Conservation (phyloP, 2,329 filamentous ascomycete genomes). For the Phaeomoniella chlamydospora region DNA sequence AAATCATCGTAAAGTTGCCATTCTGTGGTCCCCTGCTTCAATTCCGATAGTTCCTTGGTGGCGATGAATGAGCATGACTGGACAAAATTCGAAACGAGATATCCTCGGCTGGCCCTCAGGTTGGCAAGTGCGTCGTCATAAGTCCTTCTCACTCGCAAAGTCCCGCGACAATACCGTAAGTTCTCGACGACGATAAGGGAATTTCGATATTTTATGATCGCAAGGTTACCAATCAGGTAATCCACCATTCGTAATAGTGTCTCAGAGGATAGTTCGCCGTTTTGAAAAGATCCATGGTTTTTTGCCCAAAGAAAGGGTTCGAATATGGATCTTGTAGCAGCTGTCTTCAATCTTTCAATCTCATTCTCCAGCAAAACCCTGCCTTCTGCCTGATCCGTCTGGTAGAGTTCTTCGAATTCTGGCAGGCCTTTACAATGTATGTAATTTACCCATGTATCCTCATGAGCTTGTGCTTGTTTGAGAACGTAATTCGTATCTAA, state of each 20-base stretch:
- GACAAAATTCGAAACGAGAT: neutral
- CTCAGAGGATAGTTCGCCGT: neutral
- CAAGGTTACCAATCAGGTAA: constrained; percentile 1
- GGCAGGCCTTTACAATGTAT: neutral
- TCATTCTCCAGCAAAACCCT: neutral
- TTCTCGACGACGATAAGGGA: neutral
- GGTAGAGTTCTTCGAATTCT: constrained; percentile 1
- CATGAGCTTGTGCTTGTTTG: too few species aligned
- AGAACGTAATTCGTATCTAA: too few species aligned
- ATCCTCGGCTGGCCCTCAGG: neutral
- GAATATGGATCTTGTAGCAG: neutral
- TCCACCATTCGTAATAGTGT: neutral
- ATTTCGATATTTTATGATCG: neutral
- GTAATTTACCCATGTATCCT: too few species aligned
- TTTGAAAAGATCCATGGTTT: neutral
- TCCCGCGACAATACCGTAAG: neutral
- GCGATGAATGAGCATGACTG: neutral
- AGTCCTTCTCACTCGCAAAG: neutral
- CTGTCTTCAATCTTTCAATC: neutral
- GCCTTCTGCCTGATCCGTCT: neutral
- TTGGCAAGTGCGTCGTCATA: neutral
- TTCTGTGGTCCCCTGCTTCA: neutral
- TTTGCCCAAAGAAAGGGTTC: neutral
- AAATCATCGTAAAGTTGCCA: neutral
- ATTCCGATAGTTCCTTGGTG: neutral